phyloP scores from a whole-genome alignment of 345 rosid genomes.

The Salix dunnii region DNA sequence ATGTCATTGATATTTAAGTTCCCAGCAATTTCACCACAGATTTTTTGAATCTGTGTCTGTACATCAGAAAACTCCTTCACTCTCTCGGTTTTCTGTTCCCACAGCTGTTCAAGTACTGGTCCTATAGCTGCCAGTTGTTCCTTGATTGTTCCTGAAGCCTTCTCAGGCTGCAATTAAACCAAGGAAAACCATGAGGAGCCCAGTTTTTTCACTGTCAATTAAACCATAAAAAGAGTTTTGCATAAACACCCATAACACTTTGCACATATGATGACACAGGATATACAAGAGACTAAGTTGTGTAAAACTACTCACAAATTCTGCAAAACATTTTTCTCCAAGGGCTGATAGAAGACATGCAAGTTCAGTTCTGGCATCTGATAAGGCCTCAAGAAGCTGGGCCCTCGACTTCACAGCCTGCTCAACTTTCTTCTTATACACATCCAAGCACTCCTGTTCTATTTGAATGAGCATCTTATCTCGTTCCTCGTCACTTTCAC shows the following conservation, averaged over 20 bases:
- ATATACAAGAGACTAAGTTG: background rate
- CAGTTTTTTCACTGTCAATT: background rate
- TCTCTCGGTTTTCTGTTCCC: conserved; percentile 92
- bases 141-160: conserved; percentile 80
- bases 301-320: conserved; percentile 53
- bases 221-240: background rate
- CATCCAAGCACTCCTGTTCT: conserved; percentile 90
- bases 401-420: conserved; percentile 82
- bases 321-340: conserved; percentile 66
- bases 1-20: conserved; percentile 44
- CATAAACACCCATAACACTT: background rate
- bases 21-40: conserved; percentile 84
- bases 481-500: conserved; percentile 87
- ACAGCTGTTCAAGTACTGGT: conserved; percentile 83
- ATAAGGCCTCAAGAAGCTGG: conserved; percentile 76
- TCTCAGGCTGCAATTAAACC: conserved; percentile 62
- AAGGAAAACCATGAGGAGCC: conserved; percentile 12
- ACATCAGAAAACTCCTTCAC: conserved; percentile 68
- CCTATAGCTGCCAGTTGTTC: conserved; percentile 93
- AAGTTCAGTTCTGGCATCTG: conserved; percentile 81
- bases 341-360: conserved; percentile 70
- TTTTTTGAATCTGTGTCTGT: conserved; percentile 81
- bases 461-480: conserved; percentile 92
- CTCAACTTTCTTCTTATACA: conserved; percentile 89
- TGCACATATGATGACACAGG: background rate